phyloP scores from a whole-genome alignment of 1,139 yeast species.

The Pichia sp. region DNA sequence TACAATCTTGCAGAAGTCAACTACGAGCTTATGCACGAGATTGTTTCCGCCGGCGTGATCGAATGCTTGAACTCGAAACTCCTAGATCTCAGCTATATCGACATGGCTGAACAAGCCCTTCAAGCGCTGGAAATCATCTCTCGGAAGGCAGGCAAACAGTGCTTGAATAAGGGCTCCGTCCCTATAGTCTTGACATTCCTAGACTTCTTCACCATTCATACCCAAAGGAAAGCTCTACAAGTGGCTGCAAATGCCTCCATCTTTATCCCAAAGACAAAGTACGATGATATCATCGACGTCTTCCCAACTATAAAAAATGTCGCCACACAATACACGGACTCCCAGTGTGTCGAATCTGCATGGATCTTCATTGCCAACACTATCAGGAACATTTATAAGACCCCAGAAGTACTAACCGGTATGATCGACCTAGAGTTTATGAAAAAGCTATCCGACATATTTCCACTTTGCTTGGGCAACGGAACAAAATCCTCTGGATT shows the following conservation, averaged over 20 bases:
- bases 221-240: constrained; percentile 76
- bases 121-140: constrained; percentile 72
- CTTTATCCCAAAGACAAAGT: constrained; percentile 42
- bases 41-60: constrained; percentile 64
- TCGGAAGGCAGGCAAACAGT: constrained; percentile 46
- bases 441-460: constrained; percentile 28
- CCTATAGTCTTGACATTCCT: constrained; percentile 66
- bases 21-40: constrained; percentile 58
- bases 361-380: constrained; percentile 66
- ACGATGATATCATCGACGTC: constrained; percentile 48
- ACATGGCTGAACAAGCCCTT: constrained; percentile 87
- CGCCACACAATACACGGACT: constrained; percentile 55
- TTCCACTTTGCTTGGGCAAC: constrained; percentile 28
- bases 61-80: constrained; percentile 64
- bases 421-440: constrained; percentile 38
- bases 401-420: constrained; percentile 44
- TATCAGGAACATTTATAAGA: constrained; percentile 47
- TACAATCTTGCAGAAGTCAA: constrained; percentile 78
- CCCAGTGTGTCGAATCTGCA: constrained; percentile 61
- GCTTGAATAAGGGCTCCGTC: constrained; percentile 59
- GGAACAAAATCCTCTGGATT: constrained; percentile 24
- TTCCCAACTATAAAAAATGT: constrained; percentile 62
- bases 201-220: constrained; percentile 86
- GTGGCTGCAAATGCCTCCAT: constrained; percentile 77
- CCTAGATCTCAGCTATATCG: constrained; percentile 76